Evolutionary conservation across 257 asterid genomes (phyloP).

Genomic region (Cinchona pubescens): DNA sequence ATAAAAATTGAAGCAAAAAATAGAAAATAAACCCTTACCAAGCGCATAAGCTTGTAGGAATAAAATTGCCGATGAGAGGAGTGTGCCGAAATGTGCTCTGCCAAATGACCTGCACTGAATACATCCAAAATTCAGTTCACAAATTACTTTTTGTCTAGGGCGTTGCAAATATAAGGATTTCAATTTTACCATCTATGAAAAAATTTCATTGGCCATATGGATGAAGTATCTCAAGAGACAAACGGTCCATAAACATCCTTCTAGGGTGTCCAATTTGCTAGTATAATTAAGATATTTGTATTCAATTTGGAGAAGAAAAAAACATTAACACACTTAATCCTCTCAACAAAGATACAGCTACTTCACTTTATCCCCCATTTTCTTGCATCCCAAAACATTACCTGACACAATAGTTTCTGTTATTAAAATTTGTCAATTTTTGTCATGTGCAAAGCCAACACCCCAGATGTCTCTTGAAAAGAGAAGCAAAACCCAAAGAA

Average conservation of each 20-base stretch:
- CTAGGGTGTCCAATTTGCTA: not conserved
- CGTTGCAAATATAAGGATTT: not conserved
- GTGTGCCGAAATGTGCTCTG: slow-evolving; percentile 50
- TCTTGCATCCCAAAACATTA: not conserved
- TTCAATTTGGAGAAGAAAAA: not conserved
- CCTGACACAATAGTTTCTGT: not conserved
- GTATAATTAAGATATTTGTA: not conserved
- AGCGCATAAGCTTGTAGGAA: slow-evolving; percentile 67
- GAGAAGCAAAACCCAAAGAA: not conserved
- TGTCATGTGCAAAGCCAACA: not conserved
- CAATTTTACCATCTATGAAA: not conserved
- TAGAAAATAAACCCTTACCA: slow-evolving; percentile 41
- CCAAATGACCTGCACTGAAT: slow-evolving; percentile 84
- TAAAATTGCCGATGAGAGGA: slow-evolving; percentile 67
- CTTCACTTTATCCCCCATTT: not conserved
- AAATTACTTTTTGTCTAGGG: not conserved
- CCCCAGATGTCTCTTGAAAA: not conserved
- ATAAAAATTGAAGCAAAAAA: not conserved
- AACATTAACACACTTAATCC: not conserved
- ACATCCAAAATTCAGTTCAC: slow-evolving; percentile 28
- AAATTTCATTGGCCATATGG: not conserved
- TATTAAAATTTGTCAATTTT: not conserved
- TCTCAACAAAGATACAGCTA: not conserved
- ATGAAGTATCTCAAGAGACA: not conserved
- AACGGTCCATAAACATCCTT: not conserved